These are phyloP conservation scores for Arthrobotrys iridis DNA, from an alignment of 2,329 filamentous ascomycete genomes.

Conservation along the genomic window DNA sequence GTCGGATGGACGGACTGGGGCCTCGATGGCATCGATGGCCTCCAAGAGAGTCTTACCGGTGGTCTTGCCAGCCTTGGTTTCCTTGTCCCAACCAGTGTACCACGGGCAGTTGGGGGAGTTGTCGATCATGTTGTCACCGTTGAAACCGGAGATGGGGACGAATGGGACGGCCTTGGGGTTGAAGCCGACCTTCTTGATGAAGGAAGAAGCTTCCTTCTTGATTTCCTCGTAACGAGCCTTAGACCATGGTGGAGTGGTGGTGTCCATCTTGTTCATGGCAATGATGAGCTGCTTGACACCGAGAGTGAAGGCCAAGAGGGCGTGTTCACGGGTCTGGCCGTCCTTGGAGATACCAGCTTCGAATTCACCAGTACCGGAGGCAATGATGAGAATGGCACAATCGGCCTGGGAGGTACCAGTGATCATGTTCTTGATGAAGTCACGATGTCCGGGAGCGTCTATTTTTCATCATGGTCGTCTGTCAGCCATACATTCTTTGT, in stretches of 20 bases:
- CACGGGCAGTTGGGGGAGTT: slow-evolving; percentile 92
- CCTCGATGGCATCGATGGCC: slow-evolving; percentile 96
- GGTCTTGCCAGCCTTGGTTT: slow-evolving; percentile 86
- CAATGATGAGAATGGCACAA: slow-evolving; percentile 99
- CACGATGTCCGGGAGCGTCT: slow-evolving; percentile 99
- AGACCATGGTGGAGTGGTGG: slow-evolving; percentile 83
- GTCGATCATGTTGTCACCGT: slow-evolving; percentile 99
- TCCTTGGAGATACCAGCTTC: slow-evolving; percentile 99
- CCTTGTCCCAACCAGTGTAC: slow-evolving; percentile 99
- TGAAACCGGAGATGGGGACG: slow-evolving; percentile 99
- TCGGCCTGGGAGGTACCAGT: slow-evolving; percentile 99
- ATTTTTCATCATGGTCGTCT: too few species aligned
- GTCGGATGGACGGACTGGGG: slow-evolving; percentile 90
- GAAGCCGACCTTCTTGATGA: slow-evolving; percentile 99
- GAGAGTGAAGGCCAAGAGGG: slow-evolving; percentile 98
- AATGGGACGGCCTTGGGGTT: slow-evolving; percentile 99
- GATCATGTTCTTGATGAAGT: slow-evolving; percentile 99
- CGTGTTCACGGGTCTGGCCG: slow-evolving; percentile 99
- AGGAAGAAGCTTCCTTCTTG: slow-evolving; percentile 99
- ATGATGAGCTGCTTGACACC: slow-evolving; percentile 99
- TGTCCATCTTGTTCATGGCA: slow-evolving; percentile 99
- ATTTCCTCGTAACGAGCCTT: slow-evolving; percentile 97
- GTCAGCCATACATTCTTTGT: slow-evolving; percentile 20
- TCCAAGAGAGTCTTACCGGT: slow-evolving; percentile 98
- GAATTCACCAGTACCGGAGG: slow-evolving; percentile 99